Base-by-base conservation (phyloP, 352 stramenopile genomes). In the Pythium oligandrum region DNA sequence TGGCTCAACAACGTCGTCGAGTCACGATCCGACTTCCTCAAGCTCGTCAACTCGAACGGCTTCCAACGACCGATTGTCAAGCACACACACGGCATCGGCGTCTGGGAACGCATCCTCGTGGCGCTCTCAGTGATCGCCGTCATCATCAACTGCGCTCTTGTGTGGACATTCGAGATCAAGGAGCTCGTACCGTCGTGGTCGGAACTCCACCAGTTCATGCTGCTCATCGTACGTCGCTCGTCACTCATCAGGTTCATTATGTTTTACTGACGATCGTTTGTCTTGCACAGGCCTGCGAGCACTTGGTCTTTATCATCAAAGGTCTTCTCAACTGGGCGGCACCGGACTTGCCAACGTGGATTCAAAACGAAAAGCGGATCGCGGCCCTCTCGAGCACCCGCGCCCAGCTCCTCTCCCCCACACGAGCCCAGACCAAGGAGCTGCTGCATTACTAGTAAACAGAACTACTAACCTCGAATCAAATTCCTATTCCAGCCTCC, bases 61-160 rank as follows among this genome's bases (percentile, higher is more conserved):
- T 89, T 93, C 58, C 81, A 94, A 42, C 75, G 93, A 12, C 90
- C 93, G 5, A 65, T 96, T 36, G 79, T 87, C 3, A 70, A 95
- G 62, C 93, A 97, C 62, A 86, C 90, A 26, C 85, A 87, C 39
- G 92, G 90, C n/a, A 93, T 96, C 58, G 88, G 84, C 36, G 84
- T 97, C 31, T 98, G 93, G 93, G 87, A 96, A 52, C 83, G 93
- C 51, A 83, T 98, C 51, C 74, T 98, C 37, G 89, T 97, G 60
- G 88, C 93, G 59, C 88, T 97, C 30, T 94, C 90, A 1, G 83
- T 96, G 0, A 80, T 97, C 66, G 91, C 89, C 7, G 85, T 98
- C 46, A 67, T 98, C 26, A 91, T 96, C 49, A 98, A 98, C 70
- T 97, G 90, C 54, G 90, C 85, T 31, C 72, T 97, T n/a, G 89